Percentiles rank a stretch among this genome's conserved stretches.
Evolutionary conservation across 345 rosid genomes (phyloP).

Genomic region (Salix caprea): DNA sequence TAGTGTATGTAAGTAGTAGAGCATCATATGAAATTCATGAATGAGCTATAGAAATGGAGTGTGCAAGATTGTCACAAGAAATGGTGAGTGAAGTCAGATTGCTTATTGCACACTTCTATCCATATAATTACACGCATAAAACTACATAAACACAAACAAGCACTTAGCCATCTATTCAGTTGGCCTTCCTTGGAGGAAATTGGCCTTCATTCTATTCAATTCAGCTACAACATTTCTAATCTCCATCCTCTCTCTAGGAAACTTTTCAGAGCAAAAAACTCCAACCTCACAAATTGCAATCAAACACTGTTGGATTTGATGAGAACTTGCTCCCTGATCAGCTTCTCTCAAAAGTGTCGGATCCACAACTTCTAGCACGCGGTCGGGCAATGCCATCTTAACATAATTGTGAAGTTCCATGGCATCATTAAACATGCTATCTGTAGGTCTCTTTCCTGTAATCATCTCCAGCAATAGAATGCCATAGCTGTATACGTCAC

Average conservation of each 20-base stretch:
- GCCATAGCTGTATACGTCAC: slow-evolving; percentile 34
- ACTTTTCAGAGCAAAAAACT: background rate
- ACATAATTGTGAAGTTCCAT: background rate
- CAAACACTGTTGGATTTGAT: background rate
- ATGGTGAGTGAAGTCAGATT: too few relatives aligned
- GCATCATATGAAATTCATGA: too few relatives aligned
- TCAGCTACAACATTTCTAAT: background rate
- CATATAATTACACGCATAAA: too few relatives aligned
- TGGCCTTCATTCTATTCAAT: background rate
- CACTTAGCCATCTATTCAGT: too few relatives aligned
- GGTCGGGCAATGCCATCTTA: background rate
- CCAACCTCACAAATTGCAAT: background rate
- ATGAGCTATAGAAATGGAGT: too few relatives aligned
- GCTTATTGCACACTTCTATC: too few relatives aligned
- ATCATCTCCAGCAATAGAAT: slow-evolving; percentile 31
- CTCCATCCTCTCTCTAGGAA: background rate
- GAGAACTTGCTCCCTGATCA: background rate
- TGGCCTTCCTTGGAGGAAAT: background rate
- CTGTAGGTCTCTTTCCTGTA: slow-evolving; percentile 15
- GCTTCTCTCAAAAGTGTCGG: background rate
- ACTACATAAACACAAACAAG: background rate
- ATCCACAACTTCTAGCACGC: background rate
- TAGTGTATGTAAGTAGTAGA: too few relatives aligned
- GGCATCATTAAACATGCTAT: slow-evolving; percentile 8
- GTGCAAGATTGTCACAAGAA: too few relatives aligned